Conservation (phyloP, 2,329 filamentous ascomycete species). For the Colletotrichum phormii region DNA sequence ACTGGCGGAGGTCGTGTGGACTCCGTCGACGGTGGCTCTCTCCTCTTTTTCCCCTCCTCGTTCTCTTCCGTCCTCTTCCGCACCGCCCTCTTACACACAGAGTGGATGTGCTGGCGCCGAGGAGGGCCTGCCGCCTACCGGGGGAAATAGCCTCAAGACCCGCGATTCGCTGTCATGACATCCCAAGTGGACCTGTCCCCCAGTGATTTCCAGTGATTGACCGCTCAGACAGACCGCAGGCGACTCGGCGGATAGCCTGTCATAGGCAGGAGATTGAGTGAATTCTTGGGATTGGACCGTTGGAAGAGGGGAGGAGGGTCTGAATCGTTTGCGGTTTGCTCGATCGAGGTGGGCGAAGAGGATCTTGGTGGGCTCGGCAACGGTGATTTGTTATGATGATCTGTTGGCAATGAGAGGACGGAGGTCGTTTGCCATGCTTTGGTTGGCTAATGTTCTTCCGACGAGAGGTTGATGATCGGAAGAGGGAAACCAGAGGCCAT, state of each 20-base stretch:
- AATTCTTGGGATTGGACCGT: conserved; percentile 45
- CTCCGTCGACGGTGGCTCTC: background rate
- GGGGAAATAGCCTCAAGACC: conserved; percentile 23
- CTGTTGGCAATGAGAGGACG: conserved; percentile 15
- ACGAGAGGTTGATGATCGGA: too few species aligned
- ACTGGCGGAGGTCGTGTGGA: background rate
- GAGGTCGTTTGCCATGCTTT: conserved; percentile 10
- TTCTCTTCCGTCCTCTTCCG: background rate
- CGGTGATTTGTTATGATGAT: conserved; percentile 36
- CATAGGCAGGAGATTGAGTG: conserved; percentile 44
- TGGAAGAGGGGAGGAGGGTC: conserved; percentile 10
- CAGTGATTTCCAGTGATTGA: conserved; percentile 30
- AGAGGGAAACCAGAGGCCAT: background rate
- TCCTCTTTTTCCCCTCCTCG: background rate
- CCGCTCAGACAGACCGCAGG: conserved; percentile 18
- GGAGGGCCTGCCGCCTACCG: background rate
- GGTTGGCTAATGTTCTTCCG: conserved; percentile 17
- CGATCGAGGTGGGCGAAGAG: background rate
- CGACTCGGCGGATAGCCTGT: conserved; percentile 40
- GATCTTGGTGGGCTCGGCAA: conserved; percentile 26
- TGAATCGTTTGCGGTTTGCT: background rate
- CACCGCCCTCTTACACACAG: background rate
- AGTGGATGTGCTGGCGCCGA: conserved; percentile 18
- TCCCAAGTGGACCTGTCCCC: conserved; percentile 28
- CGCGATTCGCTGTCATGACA: conserved; percentile 43